Conservation (phyloP, 2,329 filamentous ascomycete species). For the Pseudopithomyces maydicus region DNA sequence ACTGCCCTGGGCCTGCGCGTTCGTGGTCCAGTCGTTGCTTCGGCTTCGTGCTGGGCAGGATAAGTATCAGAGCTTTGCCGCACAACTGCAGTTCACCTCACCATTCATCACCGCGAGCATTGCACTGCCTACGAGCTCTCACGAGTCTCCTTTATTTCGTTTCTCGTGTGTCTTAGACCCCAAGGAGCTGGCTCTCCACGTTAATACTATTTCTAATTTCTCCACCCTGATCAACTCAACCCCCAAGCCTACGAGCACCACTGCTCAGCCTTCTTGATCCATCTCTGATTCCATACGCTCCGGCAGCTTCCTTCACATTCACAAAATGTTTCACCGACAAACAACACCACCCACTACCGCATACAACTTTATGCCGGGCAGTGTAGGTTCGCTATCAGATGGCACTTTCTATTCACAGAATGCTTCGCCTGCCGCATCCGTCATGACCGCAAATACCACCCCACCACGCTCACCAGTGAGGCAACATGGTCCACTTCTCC, state of each 20-base stretch:
- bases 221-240: slow-evolving; percentile 22
- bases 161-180: slow-evolving; percentile 48
- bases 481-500: slow-evolving; percentile 77
- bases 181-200: slow-evolving; percentile 52
- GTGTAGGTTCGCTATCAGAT: slow-evolving; percentile 58
- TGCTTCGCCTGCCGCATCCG: slow-evolving; percentile 68
- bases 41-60: slow-evolving; percentile 36
- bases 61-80: slow-evolving; percentile 47
- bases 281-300: slow-evolving; percentile 32
- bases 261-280: slow-evolving; percentile 1
- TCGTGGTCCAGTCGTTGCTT: slow-evolving; percentile 34
- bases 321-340: slow-evolving; percentile 51
- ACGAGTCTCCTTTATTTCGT: slow-evolving; percentile 46
- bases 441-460: slow-evolving; percentile 70
- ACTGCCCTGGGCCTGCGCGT: slow-evolving; percentile 22
- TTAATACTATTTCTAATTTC: slow-evolving; percentile 47
- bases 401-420: slow-evolving; percentile 67
- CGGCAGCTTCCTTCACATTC: slow-evolving; percentile 39
- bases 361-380: slow-evolving; percentile 45
- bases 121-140: slow-evolving; percentile 28
- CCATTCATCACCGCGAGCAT: slow-evolving; percentile 26
- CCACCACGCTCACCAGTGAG: slow-evolving; percentile 74
- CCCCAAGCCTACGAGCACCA: slow-evolving; percentile 36
- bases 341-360: slow-evolving; percentile 50
- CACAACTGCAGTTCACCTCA: slow-evolving; percentile 34